Percentiles rank a stretch among this genome's conserved stretches.
phyloP scores from a whole-genome alignment of 2,329 filamentous ascomycete genomes.

The Trichoderma arundinaceum region DNA sequence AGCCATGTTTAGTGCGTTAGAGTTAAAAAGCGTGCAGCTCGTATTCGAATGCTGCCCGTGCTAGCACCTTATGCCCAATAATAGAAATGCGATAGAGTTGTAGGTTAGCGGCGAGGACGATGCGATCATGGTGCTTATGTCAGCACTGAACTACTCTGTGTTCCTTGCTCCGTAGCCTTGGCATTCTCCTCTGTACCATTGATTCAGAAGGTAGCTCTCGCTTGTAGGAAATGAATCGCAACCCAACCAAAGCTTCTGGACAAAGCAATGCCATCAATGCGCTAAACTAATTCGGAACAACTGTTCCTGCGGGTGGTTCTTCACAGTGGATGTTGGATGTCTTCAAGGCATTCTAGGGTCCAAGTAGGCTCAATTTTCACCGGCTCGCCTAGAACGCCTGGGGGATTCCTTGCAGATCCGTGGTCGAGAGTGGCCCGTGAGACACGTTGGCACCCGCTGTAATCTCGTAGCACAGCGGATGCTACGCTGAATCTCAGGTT shows the following conservation, averaged over 20 bases:
- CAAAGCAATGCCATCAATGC: not conserved
- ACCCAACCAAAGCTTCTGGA: too few relatives aligned
- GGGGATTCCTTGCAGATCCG: slow-evolving; percentile 15
- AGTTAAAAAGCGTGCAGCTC: not conserved
- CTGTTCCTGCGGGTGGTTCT: not conserved
- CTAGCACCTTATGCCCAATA: not conserved
- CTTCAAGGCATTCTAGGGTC: too few relatives aligned
- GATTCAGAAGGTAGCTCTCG: too few relatives aligned
- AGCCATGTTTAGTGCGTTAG: not conserved
- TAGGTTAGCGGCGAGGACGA: not conserved
- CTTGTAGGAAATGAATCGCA: too few relatives aligned
- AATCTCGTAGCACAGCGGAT: slow-evolving; percentile 10
- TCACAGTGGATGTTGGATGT: too few relatives aligned
- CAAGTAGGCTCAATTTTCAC: too few relatives aligned
- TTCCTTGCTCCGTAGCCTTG: too few relatives aligned
- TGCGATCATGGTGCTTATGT: too few relatives aligned
- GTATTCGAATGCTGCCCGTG: not conserved
- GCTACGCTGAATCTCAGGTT: not conserved
- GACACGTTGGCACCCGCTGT: not conserved
- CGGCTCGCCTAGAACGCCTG: not conserved
- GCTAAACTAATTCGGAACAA: too few relatives aligned
- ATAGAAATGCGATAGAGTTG: not conserved
- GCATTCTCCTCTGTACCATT: too few relatives aligned
- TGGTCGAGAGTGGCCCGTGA: not conserved
- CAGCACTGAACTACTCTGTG: too few relatives aligned